Percentiles rank a stretch among this genome's conserved stretches.
phyloP scores from a whole-genome alignment of 192 early-diverging fungal genomes.

The Coemansia sp. region DNA sequence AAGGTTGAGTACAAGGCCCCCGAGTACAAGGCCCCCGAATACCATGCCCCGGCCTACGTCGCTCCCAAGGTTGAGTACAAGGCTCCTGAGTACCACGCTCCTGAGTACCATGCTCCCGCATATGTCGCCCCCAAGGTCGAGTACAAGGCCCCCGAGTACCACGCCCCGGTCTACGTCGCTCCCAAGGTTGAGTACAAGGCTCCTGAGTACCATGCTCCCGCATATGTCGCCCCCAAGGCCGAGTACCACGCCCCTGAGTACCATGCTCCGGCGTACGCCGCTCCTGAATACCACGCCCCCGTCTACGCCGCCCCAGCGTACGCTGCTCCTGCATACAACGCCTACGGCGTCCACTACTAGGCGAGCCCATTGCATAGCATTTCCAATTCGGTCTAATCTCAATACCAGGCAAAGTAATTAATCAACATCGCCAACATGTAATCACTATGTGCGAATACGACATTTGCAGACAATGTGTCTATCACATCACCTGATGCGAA shows the following conservation, averaged over 20 bases:
- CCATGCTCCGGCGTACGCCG: constrained; percentile 2
- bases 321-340: constrained; percentile 15
- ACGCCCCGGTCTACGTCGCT: constrained; percentile 7
- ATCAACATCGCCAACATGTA: background rate
- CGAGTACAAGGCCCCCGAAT: constrained; percentile 25
- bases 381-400: background rate
- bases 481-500: background rate
- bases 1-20: constrained; percentile 26
- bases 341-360: constrained; percentile 9
- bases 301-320: constrained; percentile 19
- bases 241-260: constrained; percentile 25
- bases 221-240: constrained; percentile 7
- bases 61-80: constrained; percentile 21
- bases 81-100: constrained; percentile 29
- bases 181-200: constrained; percentile 24
- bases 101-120: background rate
- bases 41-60: constrained; percentile 11
- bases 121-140: constrained; percentile 21
- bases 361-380: background rate
- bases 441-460: background rate
- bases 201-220: constrained; percentile 14
- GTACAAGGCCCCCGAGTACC: constrained; percentile 23
- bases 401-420: constrained; percentile 1
- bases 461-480: background rate
- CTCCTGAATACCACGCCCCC: constrained; percentile 21